Evolutionary conservation across 2,329 filamentous ascomycete genomes (phyloP).

Genomic region (Neocucurbitaria cava): DNA sequence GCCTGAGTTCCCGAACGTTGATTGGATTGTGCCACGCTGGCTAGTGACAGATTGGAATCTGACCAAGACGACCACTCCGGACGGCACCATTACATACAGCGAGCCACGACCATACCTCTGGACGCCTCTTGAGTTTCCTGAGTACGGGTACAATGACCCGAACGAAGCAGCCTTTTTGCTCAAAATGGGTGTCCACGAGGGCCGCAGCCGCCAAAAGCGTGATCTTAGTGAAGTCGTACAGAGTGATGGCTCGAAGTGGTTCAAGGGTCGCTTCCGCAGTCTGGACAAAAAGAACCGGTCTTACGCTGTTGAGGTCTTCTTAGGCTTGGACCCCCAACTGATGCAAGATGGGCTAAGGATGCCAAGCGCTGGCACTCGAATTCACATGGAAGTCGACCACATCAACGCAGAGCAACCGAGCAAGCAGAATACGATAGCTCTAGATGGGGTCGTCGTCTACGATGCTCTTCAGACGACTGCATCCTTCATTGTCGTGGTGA

Average conservation of each 20-base stretch:
- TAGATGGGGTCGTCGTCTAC: neutral
- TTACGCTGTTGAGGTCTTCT: neutral
- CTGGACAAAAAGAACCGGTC: neutral
- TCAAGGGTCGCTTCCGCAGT: neutral
- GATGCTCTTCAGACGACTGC: neutral
- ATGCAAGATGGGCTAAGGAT: neutral
- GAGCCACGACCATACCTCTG: neutral
- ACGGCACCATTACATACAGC: neutral
- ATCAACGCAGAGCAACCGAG: neutral
- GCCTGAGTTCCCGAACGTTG: neutral
- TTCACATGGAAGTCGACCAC: neutral
- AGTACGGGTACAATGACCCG: neutral
- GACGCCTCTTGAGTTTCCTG: neutral
- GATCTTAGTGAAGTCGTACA: neutral
- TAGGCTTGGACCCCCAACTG: neutral
- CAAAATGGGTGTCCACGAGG: neutral
- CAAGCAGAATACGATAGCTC: neutral
- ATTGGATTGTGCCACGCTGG: neutral
- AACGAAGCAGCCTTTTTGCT: neutral
- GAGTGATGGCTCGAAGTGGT: neutral
- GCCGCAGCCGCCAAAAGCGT: neutral
- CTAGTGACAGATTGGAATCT: neutral
- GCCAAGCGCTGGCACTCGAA: neutral
- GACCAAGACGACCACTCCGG: neutral
- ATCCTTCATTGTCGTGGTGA: neutral